A percentile compares a stretch with the other conserved stretches of the same genome.
phyloP scores from a whole-genome alignment of 106 monocot genomes.

The Platanthera guangdongensis region DNA sequence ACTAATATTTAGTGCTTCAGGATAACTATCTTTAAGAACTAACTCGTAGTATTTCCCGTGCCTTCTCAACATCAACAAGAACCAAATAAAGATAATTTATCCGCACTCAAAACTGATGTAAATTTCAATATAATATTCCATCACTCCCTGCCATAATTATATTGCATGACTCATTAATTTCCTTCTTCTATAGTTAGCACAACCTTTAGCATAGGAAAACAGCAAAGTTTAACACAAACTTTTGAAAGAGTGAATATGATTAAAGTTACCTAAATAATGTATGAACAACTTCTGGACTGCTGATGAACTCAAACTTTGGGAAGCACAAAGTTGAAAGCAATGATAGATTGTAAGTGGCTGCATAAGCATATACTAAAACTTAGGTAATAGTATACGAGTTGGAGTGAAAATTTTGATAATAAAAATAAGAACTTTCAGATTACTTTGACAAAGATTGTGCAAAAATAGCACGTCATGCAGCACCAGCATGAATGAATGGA shows the following conservation, averaged over 20 bases:
- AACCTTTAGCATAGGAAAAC: neutral
- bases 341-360: slow-evolving; percentile 88
- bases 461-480: neutral
- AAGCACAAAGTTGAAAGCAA: slow-evolving; percentile 44
- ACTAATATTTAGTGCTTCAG: no score
- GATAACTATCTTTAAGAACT: no score
- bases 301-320: slow-evolving; percentile 21
- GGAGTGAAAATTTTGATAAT: neutral
- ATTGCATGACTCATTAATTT: no score
- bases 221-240: neutral
- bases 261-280: slow-evolving; percentile 70
- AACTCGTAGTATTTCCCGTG: no score
- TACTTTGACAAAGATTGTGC: neutral
- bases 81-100: no score
- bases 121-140: no score
- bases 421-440: neutral
- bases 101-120: no score
- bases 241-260: neutral
- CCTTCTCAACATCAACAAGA: no score
- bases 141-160: no score
- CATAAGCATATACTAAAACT: slow-evolving; percentile 7
- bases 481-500: neutral
- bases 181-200: no score
- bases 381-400: no score
- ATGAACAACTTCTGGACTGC: slow-evolving; percentile 37